Evolutionary conservation across 2,329 filamentous ascomycete genomes (phyloP).

Genomic region (Pseudogymnoascus sp.): DNA sequence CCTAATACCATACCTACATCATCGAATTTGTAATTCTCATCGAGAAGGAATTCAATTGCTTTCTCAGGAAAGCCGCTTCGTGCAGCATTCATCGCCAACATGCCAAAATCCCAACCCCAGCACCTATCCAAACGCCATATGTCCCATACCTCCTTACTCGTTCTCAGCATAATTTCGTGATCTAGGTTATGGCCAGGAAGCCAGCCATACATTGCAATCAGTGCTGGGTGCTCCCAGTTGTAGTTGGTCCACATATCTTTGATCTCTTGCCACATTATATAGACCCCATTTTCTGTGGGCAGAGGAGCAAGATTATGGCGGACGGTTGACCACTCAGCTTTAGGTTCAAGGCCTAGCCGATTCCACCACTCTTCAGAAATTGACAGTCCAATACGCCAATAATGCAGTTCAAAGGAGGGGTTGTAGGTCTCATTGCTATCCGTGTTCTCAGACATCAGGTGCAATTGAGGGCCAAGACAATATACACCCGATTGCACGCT

Average conservation of each 20-base stretch:
- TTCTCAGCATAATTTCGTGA: conserved; percentile 29
- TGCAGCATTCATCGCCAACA: conserved; percentile 40
- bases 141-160: conserved; percentile 34
- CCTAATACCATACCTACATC: conserved; percentile 49
- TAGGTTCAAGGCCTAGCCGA: conserved; percentile 37
- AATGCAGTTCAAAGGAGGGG: conserved; percentile 53
- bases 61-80: conserved; percentile 36
- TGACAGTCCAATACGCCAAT: conserved; percentile 54
- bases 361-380: conserved; percentile 46
- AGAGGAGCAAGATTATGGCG: conserved; percentile 46
- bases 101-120: conserved; percentile 41
- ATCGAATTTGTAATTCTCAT: conserved; percentile 47
- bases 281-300: conserved; percentile 42
- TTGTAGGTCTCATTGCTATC: conserved; percentile 49
- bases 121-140: conserved; percentile 37
- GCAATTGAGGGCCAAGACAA: conserved; percentile 45
- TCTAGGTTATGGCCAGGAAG: conserved; percentile 36
- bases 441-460: conserved; percentile 50
- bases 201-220: conserved; percentile 39
- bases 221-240: conserved; percentile 37
- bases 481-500: conserved; percentile 38
- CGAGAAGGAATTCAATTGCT: conserved; percentile 37
- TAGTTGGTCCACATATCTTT: conserved; percentile 38
- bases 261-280: conserved; percentile 48
- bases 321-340: conserved; percentile 41